phyloP scores from a whole-genome alignment of 805 yeast species.

The Metschnikowia peoriensis region DNA sequence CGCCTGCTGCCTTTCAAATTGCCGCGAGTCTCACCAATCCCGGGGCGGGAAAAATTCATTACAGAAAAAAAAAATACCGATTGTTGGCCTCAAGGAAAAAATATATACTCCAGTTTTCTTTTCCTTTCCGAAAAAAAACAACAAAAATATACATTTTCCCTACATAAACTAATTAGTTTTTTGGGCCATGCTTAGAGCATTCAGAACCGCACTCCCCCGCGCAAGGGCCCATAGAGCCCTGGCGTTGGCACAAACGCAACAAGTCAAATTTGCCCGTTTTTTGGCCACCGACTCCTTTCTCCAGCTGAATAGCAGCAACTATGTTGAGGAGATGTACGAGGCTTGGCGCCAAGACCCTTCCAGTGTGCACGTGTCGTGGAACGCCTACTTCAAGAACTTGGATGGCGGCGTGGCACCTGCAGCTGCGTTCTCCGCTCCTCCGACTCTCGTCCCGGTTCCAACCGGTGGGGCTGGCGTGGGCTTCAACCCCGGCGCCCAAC shows the following conservation, averaged over 20 bases:
- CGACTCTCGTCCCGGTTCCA: constrained; percentile 80
- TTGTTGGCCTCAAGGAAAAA: constrained; percentile 2
- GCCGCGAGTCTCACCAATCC: constrained; percentile 11
- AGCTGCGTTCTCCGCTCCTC: constrained; percentile 86
- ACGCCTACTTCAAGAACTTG: constrained; percentile 91
- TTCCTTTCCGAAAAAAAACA: neutral
- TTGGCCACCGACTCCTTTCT: constrained; percentile 69
- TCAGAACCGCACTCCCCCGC: constrained; percentile 37
- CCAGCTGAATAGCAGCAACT: constrained; percentile 80
- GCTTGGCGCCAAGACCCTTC: constrained; percentile 91
- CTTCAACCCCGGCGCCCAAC: constrained; percentile 53
- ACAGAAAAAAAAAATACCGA: constrained; percentile 4
- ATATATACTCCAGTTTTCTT: constrained; percentile 2
- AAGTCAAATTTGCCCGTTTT: constrained; percentile 19
- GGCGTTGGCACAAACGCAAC: constrained; percentile 13
- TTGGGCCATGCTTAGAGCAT: constrained; percentile 42
- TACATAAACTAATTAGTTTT: neutral
- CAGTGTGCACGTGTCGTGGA: constrained; percentile 95
- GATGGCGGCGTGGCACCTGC: constrained; percentile 67
- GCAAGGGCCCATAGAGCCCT: constrained; percentile 32
- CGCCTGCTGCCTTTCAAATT: constrained; percentile 1
- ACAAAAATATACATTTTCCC: neutral
- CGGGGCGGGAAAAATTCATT: constrained; percentile 11
- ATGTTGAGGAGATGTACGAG: constrained; percentile 96
- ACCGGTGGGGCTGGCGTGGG: constrained; percentile 65